Conservation (phyloP, 495 filamentous ascomycete genomes). For the Penicillium turbatum region DNA sequence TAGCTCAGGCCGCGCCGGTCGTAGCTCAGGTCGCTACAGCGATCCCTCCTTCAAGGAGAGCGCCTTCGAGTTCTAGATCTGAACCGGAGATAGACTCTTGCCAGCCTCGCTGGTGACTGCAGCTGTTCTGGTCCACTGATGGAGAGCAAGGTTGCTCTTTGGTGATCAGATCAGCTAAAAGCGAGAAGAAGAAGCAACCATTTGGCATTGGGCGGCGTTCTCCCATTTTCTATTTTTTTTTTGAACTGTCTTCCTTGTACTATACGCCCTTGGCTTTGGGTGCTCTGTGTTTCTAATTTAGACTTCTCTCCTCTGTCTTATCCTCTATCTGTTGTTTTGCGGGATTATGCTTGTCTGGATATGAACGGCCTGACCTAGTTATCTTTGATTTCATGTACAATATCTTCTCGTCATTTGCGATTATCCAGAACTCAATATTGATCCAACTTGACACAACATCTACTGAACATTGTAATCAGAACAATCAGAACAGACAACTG, state of each 20-base stretch:
- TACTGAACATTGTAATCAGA: not conserved
- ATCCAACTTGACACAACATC: not conserved
- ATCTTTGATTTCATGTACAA: slow-evolving; percentile 8
- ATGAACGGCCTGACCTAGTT: not conserved
- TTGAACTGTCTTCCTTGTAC: slow-evolving; percentile 11
- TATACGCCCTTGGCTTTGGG: slow-evolving; percentile 7
- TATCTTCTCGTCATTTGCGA: slow-evolving; percentile 1
- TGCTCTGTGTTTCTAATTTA: slow-evolving; percentile 11
- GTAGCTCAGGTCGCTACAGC: not conserved
- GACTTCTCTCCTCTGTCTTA: slow-evolving; percentile 30
- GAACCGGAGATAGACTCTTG: not conserved
- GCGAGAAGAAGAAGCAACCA: slow-evolving; percentile 18
- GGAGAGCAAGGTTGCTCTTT: not conserved
- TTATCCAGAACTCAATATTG: slow-evolving; percentile 1
- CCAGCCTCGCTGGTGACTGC: not conserved
- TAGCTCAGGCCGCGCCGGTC: not conserved
- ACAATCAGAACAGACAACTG: not conserved
- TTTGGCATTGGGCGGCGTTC: slow-evolving; percentile 30
- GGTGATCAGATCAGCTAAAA: slow-evolving; percentile 9
- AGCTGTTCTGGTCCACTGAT: not conserved
- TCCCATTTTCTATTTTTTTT: slow-evolving; percentile 14
- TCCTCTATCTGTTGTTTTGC: slow-evolving; percentile 5
- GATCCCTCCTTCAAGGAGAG: not conserved
- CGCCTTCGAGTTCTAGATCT: not conserved
- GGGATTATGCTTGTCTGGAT: slow-evolving; percentile 7